Percentiles rank a stretch among this genome's conserved stretches.
These are phyloP conservation scores for Epichloe typhina DNA, from an alignment of 2,329 filamentous ascomycete genomes.

Conservation along the genomic window DNA sequence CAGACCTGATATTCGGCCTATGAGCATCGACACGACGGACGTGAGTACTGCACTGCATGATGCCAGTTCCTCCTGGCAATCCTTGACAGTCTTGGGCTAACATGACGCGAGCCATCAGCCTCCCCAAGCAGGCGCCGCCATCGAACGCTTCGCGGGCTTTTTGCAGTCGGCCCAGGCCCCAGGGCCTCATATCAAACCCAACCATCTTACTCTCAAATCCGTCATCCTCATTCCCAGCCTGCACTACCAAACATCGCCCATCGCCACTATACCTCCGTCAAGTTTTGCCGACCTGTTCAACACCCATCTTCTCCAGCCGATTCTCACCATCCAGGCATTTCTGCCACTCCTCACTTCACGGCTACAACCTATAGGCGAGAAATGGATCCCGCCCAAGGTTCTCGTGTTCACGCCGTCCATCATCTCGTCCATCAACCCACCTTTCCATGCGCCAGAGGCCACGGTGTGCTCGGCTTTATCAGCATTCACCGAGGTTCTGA, in stretches of 20 bases:
- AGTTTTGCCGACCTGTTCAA: slow-evolving; percentile 85
- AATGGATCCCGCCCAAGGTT: slow-evolving; percentile 47
- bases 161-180: slow-evolving; percentile 65
- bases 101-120: slow-evolving; percentile 32
- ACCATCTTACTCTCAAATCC: slow-evolving; percentile 64
- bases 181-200: slow-evolving; percentile 60
- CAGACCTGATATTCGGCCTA: slow-evolving; percentile 67
- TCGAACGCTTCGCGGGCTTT: slow-evolving; percentile 57
- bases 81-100: slow-evolving; percentile 1
- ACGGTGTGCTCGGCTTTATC: slow-evolving; percentile 77
- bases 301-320: slow-evolving; percentile 78
- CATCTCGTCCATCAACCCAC: slow-evolving; percentile 64
- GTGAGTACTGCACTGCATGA: slow-evolving; percentile 30
- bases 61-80: not conserved
- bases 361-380: slow-evolving; percentile 37
- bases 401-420: slow-evolving; percentile 70
- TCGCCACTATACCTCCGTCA: slow-evolving; percentile 73
- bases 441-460: slow-evolving; percentile 76
- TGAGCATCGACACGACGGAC: slow-evolving; percentile 74
- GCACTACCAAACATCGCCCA: slow-evolving; percentile 68
- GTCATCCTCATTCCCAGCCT: slow-evolving; percentile 73
- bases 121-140: slow-evolving; percentile 51
- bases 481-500: slow-evolving; percentile 69
- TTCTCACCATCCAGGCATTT: slow-evolving; percentile 79
- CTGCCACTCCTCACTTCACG: slow-evolving; percentile 61